Evolutionary conservation across 805 yeast species (phyloP), one percentile per base, ranked within the genome.

Genomic region (Pichia cephalocereana): DNA sequence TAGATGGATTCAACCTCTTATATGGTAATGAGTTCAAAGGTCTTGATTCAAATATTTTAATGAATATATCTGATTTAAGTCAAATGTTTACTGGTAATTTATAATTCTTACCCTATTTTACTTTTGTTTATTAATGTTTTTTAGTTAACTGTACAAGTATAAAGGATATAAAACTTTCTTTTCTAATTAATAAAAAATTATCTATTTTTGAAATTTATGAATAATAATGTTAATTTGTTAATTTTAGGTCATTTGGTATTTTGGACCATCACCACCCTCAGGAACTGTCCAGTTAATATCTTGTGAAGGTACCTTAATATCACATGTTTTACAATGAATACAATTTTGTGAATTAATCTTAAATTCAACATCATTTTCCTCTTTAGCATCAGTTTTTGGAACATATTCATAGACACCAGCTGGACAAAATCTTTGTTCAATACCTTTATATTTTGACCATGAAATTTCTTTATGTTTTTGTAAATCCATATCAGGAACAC

Each of bases 251-350:
- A 87, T 79, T 64, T 83, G 82, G 65, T 93, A 93, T 66, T 93
- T 93, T 49, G 99, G 99, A 14, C 99, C 99, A 65, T 86, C 99
- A 31, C 98, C 97, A 52, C 99, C 98, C 70, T 93, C 98, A 8
- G 99, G 99, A n/a, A 88, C 96, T 12, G 82, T 78, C 99, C 99
- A 93, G 62, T 79, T 75, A 53, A 93, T 93, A 62, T 90, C 96
- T 68, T 91, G 96, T 0, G 87, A 75, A 8, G 99, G 99, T 10
- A 84, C 95, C 68, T 93, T 93, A 65, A 93, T 93, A 67, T 93
- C 99, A 72, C 99, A 91, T 2, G 98, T 91, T 68, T 93, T 93
- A 71, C 99, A 93, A 67, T 93, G 99, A 55, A 93, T 90, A 71
- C 99, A 93, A 68, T 93, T 93, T 69, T 93, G 99, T 19, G 96